Base-by-base conservation (phyloP, 495 filamentous ascomycete species). In the Bacidia gigantensis region DNA sequence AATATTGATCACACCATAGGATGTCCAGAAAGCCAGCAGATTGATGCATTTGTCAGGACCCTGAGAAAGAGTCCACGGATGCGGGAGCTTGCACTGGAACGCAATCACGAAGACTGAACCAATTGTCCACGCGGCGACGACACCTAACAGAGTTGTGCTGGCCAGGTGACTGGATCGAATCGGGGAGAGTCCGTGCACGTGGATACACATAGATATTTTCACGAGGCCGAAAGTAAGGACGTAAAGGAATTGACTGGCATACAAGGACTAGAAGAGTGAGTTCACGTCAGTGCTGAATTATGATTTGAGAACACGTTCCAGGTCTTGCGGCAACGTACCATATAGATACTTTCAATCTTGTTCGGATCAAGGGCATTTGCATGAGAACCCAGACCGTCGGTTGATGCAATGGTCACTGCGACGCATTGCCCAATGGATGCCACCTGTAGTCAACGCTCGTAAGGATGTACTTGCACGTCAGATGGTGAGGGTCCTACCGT, bases 1-100 rank as follows among this genome's bases (percentile, higher is more conserved):
- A 21, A 82, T 73, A 57, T 74, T 77, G 24, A 81, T 66, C 45
- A 72, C 69, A 51, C 64, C 62, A 47, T 52, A 73, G 73, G 48
- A 70, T 66, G 48, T 72, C 61, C 44, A 78, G 62, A 58, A 58
- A 2, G 42, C 53, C 26, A 58, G 45, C 18, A 55, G 3, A 20
- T 55, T 38, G 41, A 58, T 38, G 49, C 56, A 58, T 55, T 47
- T 26, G 42, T 35, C 38, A 29, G 24, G 14, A 3, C 40, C 26
- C 17, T 44, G 41, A 18, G 41, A 44, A 9, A 43, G 23, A 11
- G 40, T 21, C 56, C 56, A 58, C 0, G 53, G 24, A 35, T 17
- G 70, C 72, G 51, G 62, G 62, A 22, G 74, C 70, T 2, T 64
- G 55, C 74, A 78, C 35, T 69, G 60, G 25, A 76, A 68, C 10